phyloP scores from a whole-genome alignment of 768 basidiomycete species.

The Calocybe cyanea region DNA sequence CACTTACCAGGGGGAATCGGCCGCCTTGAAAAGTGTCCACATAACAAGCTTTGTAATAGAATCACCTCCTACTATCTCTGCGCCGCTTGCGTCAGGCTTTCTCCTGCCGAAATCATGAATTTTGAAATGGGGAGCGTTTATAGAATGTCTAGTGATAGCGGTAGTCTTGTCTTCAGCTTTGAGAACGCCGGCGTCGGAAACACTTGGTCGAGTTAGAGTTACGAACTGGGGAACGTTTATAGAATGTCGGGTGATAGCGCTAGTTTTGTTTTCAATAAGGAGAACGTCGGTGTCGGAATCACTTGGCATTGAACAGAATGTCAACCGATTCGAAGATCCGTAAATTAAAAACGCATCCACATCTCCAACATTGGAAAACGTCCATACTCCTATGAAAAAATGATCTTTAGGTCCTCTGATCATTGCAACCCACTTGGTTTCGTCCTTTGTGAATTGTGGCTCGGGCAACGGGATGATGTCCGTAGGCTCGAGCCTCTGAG shows the following conservation, averaged over 20 bases:
- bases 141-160: not conserved
- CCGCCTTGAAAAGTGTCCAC: not conserved
- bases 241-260: too few species aligned
- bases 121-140: too few species aligned
- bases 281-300: too few species aligned
- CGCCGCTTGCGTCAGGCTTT: too few species aligned
- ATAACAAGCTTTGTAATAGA: not conserved
- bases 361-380: not conserved
- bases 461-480: not conserved
- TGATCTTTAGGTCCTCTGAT: too few species aligned
- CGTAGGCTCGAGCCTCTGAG: not conserved
- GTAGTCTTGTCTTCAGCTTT: not conserved
- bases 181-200: not conserved
- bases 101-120: too few species aligned
- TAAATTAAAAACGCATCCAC: not conserved
- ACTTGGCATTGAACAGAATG: constrained; percentile 8
- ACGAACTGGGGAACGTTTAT: too few species aligned
- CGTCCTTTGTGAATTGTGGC: constrained; percentile 3
- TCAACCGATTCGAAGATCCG: not conserved
- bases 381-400: constrained; percentile 1
- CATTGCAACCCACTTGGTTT: not conserved
- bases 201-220: not conserved
- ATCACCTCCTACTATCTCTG: not conserved
- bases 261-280: too few species aligned
- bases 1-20: too few species aligned